A percentile compares a stretch with the other conserved stretches of the same genome.
phyloP scores from a whole-genome alignment of 495 filamentous ascomycete genomes.

The Corynascus novoguineensis region DNA sequence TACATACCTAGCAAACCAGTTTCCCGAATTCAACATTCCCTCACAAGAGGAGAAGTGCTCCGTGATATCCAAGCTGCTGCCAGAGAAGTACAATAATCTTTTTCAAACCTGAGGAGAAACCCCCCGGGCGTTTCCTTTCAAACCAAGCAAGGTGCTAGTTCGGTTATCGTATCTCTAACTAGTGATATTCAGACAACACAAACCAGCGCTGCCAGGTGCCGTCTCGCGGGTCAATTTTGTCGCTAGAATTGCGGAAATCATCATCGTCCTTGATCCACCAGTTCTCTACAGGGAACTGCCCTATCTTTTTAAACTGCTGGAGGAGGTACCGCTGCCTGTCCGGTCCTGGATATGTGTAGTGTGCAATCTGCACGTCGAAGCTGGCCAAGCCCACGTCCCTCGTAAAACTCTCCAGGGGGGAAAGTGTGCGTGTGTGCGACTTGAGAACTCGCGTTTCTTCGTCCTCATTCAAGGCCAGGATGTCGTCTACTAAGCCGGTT shows the following conservation, averaged over 20 bases:
- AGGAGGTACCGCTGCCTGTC: too few species aligned
- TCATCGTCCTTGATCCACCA: background rate
- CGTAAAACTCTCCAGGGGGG: background rate
- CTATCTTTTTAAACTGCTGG: background rate
- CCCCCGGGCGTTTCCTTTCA: too few species aligned
- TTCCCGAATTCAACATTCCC: too few species aligned
- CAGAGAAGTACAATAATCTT: too few species aligned
- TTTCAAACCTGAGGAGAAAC: too few species aligned
- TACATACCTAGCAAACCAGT: too few species aligned
- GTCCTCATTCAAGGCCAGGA: background rate
- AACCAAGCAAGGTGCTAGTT: too few species aligned
- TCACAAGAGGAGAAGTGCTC: too few species aligned
- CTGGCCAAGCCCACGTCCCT: slow-evolving; percentile 3
- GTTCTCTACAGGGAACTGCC: background rate
- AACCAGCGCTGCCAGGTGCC: slow-evolving; percentile 10
- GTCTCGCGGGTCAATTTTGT: slow-evolving; percentile 3
- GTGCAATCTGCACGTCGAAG: background rate
- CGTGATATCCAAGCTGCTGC: too few species aligned
- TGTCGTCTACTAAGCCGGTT: background rate
- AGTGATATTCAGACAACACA: background rate
- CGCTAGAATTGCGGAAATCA: background rate
- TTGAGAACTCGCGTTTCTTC: background rate
- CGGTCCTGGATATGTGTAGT: too few species aligned
- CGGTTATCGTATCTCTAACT: too few species aligned
- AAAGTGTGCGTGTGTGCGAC: background rate